A percentile compares a stretch with the other conserved stretches of the same genome.
Evolutionary conservation across 805 yeast species (phyloP).

Genomic region (Zygosaccharomyces gambellarensis): DNA sequence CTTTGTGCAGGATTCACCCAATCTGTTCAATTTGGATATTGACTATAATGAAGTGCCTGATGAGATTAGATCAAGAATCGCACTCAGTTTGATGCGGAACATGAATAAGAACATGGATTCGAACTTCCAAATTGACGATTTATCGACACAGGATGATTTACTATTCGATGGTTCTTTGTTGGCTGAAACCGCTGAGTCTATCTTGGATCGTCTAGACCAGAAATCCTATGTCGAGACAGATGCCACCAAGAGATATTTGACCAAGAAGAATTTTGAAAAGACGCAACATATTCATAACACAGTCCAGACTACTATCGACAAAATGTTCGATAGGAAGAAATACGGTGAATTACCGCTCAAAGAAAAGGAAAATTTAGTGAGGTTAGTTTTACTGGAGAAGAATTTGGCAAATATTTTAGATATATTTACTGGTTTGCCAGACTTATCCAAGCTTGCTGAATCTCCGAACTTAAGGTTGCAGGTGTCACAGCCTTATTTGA

Average conservation of each 20-base stretch:
- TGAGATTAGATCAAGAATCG: slow-evolving; percentile 62
- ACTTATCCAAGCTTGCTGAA: slow-evolving; percentile 12
- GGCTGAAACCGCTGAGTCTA: slow-evolving; percentile 67
- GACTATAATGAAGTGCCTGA: slow-evolving; percentile 60
- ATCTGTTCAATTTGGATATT: slow-evolving; percentile 64
- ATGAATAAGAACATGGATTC: slow-evolving; percentile 56
- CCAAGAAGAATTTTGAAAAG: slow-evolving; percentile 40
- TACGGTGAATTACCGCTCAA: slow-evolving; percentile 51
- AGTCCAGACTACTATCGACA: slow-evolving; percentile 48
- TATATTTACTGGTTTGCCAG: slow-evolving; percentile 32
- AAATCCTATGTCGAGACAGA: slow-evolving; percentile 36
- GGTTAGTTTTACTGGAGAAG: slow-evolving; percentile 65
- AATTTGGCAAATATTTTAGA: slow-evolving; percentile 54
- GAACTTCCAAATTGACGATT: slow-evolving; percentile 32
- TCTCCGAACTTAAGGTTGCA: slow-evolving; percentile 4
- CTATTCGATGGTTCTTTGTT: slow-evolving; percentile 71
- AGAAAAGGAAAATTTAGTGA: slow-evolving; percentile 70
- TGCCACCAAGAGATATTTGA: slow-evolving; percentile 36
- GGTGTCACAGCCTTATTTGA: slow-evolving; percentile 12
- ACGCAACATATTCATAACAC: slow-evolving; percentile 34
- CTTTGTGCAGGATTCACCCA: slow-evolving; percentile 59
- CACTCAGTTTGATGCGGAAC: slow-evolving; percentile 76
- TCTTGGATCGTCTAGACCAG: slow-evolving; percentile 42
- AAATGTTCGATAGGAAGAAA: slow-evolving; percentile 53
- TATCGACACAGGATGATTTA: slow-evolving; percentile 48